Evolutionary conservation across 768 basidiomycete genomes (phyloP).

Genomic region (Hypsizygus marmoreus): DNA sequence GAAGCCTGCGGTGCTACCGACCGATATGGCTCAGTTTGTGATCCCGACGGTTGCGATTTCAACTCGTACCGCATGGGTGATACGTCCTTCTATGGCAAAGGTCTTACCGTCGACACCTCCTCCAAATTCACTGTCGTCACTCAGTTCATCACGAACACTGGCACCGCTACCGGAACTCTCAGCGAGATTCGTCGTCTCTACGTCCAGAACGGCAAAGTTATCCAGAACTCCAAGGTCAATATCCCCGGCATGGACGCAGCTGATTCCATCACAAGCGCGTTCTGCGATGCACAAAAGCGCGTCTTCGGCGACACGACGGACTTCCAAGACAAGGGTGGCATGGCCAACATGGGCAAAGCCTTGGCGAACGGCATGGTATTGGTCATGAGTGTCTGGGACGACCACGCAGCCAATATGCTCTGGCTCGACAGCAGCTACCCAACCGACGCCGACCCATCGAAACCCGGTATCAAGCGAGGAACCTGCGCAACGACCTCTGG

Average conservation of each 20-base stretch:
- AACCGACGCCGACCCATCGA: conserved; percentile 30
- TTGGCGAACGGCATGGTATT: conserved; percentile 48
- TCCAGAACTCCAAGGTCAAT: conserved; percentile 50
- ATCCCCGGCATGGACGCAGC: conserved; percentile 41
- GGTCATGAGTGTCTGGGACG: conserved; percentile 55
- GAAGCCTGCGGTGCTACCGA: conserved; percentile 38
- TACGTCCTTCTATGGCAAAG: conserved; percentile 47
- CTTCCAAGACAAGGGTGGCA: conserved; percentile 46
- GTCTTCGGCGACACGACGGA: conserved; percentile 48
- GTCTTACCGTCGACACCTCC: conserved; percentile 50
- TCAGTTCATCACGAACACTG: conserved; percentile 54
- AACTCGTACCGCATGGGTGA: conserved; percentile 61
- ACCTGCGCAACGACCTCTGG: conserved; percentile 52
- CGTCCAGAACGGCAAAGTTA: conserved; percentile 54
- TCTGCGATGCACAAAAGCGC: conserved; percentile 49
- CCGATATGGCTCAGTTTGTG: conserved; percentile 49
- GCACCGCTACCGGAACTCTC: conserved; percentile 48
- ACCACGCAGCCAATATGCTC: conserved; percentile 56
- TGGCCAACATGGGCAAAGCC: conserved; percentile 35
- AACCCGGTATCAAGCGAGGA: conserved; percentile 50
- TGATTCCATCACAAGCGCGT: conserved; percentile 50
- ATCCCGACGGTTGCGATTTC: conserved; percentile 62
- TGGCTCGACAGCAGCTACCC: conserved; percentile 60
- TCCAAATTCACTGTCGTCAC: conserved; percentile 58
- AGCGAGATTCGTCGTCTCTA: conserved; percentile 56